Conservation (phyloP, 2,329 filamentous ascomycete genomes). For the Lecanicillium sp. region DNA sequence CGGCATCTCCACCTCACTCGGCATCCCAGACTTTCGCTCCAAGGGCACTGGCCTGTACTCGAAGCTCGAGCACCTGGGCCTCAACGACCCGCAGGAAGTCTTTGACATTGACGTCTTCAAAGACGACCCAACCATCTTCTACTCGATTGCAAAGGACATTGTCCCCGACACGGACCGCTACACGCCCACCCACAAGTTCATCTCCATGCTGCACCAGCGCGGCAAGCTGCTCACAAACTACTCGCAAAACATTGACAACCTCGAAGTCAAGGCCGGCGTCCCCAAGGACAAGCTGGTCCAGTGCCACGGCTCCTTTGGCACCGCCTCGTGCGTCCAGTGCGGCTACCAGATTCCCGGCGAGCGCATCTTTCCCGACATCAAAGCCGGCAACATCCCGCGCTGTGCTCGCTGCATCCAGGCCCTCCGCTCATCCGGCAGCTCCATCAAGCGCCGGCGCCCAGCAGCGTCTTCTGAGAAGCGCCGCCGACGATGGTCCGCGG, state of each 20-base stretch:
- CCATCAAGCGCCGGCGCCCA: constrained; percentile 31
- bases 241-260: constrained; percentile 97
- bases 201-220: constrained; percentile 78
- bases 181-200: constrained; percentile 91
- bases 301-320: constrained; percentile 94
- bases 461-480: constrained; percentile 32
- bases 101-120: constrained; percentile 87
- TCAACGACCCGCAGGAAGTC: constrained; percentile 83
- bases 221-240: constrained; percentile 92
- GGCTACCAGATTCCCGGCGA: constrained; percentile 65
- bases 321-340: constrained; percentile 81
- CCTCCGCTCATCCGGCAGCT: constrained; percentile 26
- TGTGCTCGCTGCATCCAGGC: constrained; percentile 63
- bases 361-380: constrained; percentile 71
- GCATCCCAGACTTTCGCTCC: constrained; percentile 94
- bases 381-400: constrained; percentile 63
- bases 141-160: constrained; percentile 84
- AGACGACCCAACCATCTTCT: constrained; percentile 83
- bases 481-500: constrained; percentile 25
- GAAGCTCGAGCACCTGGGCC: constrained; percentile 68
- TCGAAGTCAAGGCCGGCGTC: constrained; percentile 83
- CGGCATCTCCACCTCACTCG: constrained; percentile 91
- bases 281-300: constrained; percentile 76
- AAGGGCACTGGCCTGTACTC: constrained; percentile 89
- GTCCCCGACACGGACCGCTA: constrained; percentile 71